phyloP scores from a whole-genome alignment of 1,284 basidiomycete species.

The Trametes pubescens region DNA sequence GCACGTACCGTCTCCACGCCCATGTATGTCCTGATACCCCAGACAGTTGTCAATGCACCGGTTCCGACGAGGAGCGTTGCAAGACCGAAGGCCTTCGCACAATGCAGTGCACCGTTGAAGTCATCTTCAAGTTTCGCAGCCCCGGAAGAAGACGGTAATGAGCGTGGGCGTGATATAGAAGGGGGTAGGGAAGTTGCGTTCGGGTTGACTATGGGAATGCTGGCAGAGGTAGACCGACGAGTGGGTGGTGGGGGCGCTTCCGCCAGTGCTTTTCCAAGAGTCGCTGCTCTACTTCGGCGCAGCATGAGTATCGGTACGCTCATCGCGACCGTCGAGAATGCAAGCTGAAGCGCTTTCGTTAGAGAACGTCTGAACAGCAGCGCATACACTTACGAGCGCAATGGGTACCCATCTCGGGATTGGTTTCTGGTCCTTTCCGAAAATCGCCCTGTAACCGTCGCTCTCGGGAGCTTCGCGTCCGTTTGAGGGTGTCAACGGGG shows the following conservation, averaged over 20 bases:
- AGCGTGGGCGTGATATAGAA: conserved; percentile 3
- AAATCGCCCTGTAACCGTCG: conserved; percentile 23
- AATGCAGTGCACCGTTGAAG: conserved; percentile 52
- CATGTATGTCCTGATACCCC: conserved; percentile 49
- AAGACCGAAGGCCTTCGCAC: conserved; percentile 54
- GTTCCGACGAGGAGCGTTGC: conserved; percentile 52
- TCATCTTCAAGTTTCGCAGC: conserved; percentile 31
- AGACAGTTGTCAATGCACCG: conserved; percentile 45
- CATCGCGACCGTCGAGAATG: conserved; percentile 47
- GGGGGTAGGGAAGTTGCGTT: conserved; percentile 12
- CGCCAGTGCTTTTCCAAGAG: conserved; percentile 30
- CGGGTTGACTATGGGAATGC: conserved; percentile 24
- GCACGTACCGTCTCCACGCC: conserved; percentile 50
- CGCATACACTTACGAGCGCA: conserved; percentile 33
- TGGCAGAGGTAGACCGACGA: conserved; percentile 31
- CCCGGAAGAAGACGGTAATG: conserved; percentile 10
- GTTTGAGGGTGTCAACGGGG: background rate
- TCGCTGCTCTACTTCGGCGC: conserved; percentile 42
- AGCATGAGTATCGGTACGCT: conserved; percentile 46
- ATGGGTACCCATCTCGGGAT: conserved; percentile 41
- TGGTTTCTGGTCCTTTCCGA: conserved; percentile 30
- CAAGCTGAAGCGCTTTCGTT: conserved; percentile 39
- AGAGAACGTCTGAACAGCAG: background rate
- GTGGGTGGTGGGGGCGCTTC: conserved; percentile 41
- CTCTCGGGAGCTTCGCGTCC: background rate